Percentiles rank a stretch among this genome's conserved stretches.
Conservation (phyloP, 2,329 filamentous ascomycete species). For the Fusarium concolor region DNA sequence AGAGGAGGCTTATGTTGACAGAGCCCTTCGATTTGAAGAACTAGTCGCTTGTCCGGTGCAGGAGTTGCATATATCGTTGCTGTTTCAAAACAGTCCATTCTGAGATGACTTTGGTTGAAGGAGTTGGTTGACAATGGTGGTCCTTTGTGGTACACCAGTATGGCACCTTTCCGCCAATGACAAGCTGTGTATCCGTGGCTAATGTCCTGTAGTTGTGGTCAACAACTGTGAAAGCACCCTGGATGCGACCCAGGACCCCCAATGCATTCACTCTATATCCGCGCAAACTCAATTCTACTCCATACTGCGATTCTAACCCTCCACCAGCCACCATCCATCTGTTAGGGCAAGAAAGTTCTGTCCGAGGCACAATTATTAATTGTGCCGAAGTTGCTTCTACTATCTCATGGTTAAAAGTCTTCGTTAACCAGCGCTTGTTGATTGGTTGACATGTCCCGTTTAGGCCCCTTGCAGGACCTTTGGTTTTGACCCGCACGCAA, state of each 20-base stretch:
- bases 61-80: conserved; percentile 9
- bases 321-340: conserved; percentile 9
- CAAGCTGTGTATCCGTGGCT: neutral
- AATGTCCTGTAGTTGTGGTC: neutral
- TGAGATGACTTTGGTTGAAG: neutral
- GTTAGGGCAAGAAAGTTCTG: conserved; percentile 8
- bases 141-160: neutral
- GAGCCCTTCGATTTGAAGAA: neutral
- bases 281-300: conserved; percentile 26
- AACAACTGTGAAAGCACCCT: conserved; percentile 4
- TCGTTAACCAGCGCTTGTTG: conserved; percentile 8
- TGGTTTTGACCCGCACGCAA: conserved; percentile 26
- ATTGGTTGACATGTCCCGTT: conserved; percentile 28
- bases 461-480: conserved; percentile 34
- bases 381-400: conserved; percentile 23
- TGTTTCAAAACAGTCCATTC: neutral
- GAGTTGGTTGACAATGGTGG: neutral
- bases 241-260: neutral
- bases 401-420: conserved; percentile 14
- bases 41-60: conserved; percentile 24
- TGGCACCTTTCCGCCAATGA: conserved; percentile 15
- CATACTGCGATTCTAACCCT: conserved; percentile 5
- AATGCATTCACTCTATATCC: conserved; percentile 7
- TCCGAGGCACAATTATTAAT: conserved; percentile 13
- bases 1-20: conserved; percentile 7